A percentile compares a stretch with the other conserved stretches of the same genome.
phyloP scores from a whole-genome alignment of 352 stramenopile species.

The Phytopythium litorale region DNA sequence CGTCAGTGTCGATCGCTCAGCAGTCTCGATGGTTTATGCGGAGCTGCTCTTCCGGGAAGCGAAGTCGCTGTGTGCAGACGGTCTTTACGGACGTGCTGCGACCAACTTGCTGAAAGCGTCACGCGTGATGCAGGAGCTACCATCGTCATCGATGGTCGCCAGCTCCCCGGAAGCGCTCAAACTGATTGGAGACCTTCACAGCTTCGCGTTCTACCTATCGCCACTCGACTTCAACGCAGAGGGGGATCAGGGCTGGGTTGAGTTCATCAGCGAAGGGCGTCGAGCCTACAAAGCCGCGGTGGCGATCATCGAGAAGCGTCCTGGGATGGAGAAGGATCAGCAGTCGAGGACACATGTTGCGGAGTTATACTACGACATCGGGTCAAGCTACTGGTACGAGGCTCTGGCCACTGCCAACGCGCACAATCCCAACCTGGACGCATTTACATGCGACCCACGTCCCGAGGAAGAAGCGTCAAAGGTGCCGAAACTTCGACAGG shows the following conservation, averaged over 20 bases:
- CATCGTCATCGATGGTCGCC: conserved; percentile 18
- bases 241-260: conserved; percentile 39
- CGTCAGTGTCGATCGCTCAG: conserved; percentile 15
- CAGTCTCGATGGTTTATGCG: conserved; percentile 55
- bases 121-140: conserved; percentile 33
- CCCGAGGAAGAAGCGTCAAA: neutral
- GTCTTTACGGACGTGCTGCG: conserved; percentile 65
- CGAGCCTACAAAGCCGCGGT: conserved; percentile 50
- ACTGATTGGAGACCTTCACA: conserved; percentile 76
- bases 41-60: conserved; percentile 77
- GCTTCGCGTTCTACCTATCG: conserved; percentile 81
- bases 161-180: conserved; percentile 47
- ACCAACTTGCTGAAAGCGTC: conserved; percentile 63
- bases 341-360: conserved; percentile 14
- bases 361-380: conserved; percentile 65
- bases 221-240: conserved; percentile 46
- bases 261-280: conserved; percentile 52
- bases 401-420: conserved; percentile 42
- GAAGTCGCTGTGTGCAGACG: conserved; percentile 69
- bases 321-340: neutral
- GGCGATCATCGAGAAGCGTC: conserved; percentile 9
- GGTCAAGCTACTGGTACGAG: conserved; percentile 78
- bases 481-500: neutral
- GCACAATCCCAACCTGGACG: conserved; percentile 25
- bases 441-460: conserved; percentile 24